Base-by-base conservation (phyloP, 2,329 filamentous ascomycete genomes). In the Chrysoporthe austroafricana region DNA sequence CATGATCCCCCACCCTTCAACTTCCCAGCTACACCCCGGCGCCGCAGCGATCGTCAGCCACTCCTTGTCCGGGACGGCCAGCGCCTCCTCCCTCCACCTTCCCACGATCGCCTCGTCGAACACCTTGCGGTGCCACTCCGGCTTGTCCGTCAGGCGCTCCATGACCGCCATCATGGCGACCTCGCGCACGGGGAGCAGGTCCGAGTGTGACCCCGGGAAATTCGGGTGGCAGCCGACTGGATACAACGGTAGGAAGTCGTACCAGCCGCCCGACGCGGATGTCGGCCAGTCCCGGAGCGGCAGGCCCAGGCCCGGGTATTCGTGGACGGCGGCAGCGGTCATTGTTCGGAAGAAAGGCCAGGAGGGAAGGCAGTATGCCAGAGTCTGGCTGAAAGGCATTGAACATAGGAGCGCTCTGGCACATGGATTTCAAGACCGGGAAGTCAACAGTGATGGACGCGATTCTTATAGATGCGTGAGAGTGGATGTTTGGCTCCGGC, bases 61-160 rank as follows among this genome's bases (percentile, higher is more conserved):
- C 21, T 62, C 59, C 5, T 71, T 67, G 44, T 76, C 73, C 34
- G 72, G 66, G 46, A 73, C 70, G 14, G 68, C 66, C 42, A 76
- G 63, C 26, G 76, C 74, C 66, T 80, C 77, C 18, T 63, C 60
- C 21, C 72, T 71, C 78, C 78, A 80, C 56, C 75, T 77, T 59
- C 68, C 72, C 36, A 76, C 73, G 60, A 79, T 77, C 0, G 63
- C 60, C 0, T 78, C 73, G 66, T 79, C 72, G 66, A 76, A 77
- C 9, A 79, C 73, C 65, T 79, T 78, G 21, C 69, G 67, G 46
- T 79, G 70, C 79, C 79, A 81, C 44, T 75, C 71, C 0, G 36
- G 58, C 34, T 61, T 71, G 70, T 67, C 67, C 7, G 65, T 65
- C 39, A 69, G 44, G 56, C 54, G 58, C 21, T 68, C 46, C 67